A percentile compares a stretch with the other conserved stretches of the same genome.
Evolutionary conservation across 2,329 filamentous ascomycete species (phyloP).

Genomic region (Penicillium janthinellum): DNA sequence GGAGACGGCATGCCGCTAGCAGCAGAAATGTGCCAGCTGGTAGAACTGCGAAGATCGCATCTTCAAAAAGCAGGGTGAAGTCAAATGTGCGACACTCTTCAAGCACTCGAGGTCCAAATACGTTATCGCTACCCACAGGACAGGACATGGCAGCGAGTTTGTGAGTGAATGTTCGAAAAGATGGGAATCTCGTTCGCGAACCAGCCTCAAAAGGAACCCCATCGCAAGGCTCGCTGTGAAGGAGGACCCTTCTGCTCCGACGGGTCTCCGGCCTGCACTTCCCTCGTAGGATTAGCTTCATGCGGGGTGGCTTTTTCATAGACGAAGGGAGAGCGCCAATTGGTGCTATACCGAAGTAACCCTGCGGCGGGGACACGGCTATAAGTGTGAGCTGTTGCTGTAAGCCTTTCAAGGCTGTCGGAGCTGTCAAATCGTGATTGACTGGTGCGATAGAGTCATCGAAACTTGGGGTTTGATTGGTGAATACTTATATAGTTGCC

Average conservation of each 20-base stretch:
- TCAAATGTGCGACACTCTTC: slow-evolving; percentile 29
- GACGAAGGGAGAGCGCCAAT: neutral
- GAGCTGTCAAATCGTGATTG: neutral
- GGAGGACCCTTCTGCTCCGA: neutral
- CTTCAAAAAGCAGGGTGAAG: slow-evolving; percentile 26
- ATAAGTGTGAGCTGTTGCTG: neutral
- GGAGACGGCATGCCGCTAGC: slow-evolving; percentile 1
- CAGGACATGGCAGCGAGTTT: slow-evolving; percentile 8
- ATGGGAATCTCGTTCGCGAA: neutral
- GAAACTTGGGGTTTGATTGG: neutral
- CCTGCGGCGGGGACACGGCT: neutral
- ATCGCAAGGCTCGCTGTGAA: neutral
- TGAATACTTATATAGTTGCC: neutral
- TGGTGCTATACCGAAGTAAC: slow-evolving; percentile 1
- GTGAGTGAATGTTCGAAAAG: neutral
- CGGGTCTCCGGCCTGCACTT: neutral
- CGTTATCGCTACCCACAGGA: slow-evolving; percentile 11
- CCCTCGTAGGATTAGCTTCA: neutral
- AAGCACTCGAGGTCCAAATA: slow-evolving; percentile 14
- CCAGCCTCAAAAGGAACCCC: neutral
- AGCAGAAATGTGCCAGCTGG: slow-evolving; percentile 13
- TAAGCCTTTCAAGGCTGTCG: neutral
- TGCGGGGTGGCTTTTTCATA: neutral
- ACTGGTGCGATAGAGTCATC: neutral
- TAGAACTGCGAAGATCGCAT: slow-evolving; percentile 11